A percentile compares a stretch with the other conserved stretches of the same genome.
phyloP scores from a whole-genome alignment of 225 moss, liverwort and hornwort species.

The Climacium dendroides region DNA sequence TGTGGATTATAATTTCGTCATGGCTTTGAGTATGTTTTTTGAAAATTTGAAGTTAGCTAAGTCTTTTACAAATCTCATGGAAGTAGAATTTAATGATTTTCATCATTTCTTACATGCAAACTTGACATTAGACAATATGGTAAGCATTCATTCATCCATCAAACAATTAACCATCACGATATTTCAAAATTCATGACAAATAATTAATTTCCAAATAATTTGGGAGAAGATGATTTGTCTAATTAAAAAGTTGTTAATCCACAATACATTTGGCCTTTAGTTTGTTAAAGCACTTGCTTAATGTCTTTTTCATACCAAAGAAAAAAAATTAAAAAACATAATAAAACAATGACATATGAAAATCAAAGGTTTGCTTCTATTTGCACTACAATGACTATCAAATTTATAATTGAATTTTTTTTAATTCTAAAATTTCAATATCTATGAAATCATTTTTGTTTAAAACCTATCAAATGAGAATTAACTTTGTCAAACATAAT shows the following conservation, averaged over 20 bases:
- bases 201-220: too few relatives aligned
- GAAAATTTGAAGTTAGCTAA: too few relatives aligned
- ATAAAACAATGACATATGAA: neutral
- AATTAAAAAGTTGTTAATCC: too few relatives aligned
- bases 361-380: neutral
- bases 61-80: too few relatives aligned
- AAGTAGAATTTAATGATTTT: neutral
- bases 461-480: neutral
- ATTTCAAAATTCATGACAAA: neutral
- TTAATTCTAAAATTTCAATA: neutral
- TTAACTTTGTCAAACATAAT: neutral
- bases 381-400: neutral
- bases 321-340: neutral
- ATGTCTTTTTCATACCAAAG: neutral
- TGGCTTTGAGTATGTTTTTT: neutral
- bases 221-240: neutral
- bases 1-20: rapidly evolving
- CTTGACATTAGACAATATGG: neutral
- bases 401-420: too few relatives aligned
- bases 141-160: neutral
- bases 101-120: neutral
- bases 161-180: neutral
- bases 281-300: neutral
- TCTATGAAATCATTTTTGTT: neutral
- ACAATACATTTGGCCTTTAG: neutral